A percentile compares a stretch with the other conserved stretches of the same genome.
Evolutionary conservation across 164 flowering plant species (phyloP).

Genomic region (Chimonanthus salicifolius): DNA sequence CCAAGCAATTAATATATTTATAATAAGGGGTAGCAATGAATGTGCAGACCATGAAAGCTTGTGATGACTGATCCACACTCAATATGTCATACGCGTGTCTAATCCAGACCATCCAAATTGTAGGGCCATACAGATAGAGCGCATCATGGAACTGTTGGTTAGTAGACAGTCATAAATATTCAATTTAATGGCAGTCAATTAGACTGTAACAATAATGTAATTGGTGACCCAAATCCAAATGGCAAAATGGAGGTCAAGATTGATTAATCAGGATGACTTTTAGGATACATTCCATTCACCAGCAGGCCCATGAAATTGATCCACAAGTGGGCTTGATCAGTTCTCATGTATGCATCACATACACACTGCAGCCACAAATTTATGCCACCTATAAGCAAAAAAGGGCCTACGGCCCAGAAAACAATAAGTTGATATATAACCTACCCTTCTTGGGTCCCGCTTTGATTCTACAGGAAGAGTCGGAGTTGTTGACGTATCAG

Average conservation of each 20-base stretch:
- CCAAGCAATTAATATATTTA: not conserved
- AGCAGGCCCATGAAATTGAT: not conserved
- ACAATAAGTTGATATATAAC: not conserved
- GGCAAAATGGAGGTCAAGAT: not conserved
- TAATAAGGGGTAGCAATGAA: not conserved
- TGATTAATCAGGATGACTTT: not conserved
- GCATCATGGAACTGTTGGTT: not conserved
- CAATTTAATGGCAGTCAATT: not conserved
- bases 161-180: not conserved
- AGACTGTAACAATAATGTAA: not conserved
- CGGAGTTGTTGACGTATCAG: slow-evolving; percentile 31
- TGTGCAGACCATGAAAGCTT: no score
- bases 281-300: not conserved
- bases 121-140: not conserved
- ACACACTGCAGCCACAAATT: not conserved
- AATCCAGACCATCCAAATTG: not conserved
- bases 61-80: not conserved
- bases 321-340: not conserved
- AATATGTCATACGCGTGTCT: not conserved
- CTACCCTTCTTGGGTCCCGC: slow-evolving; percentile 95
- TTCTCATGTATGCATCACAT: not conserved
- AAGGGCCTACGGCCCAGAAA: not conserved
- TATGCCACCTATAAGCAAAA: not conserved
- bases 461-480: slow-evolving; percentile 52
- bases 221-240: not conserved